These are phyloP conservation scores for Cyberlindnera mycetangii DNA, from an alignment of 805 yeast species.

Conservation along the genomic window DNA sequence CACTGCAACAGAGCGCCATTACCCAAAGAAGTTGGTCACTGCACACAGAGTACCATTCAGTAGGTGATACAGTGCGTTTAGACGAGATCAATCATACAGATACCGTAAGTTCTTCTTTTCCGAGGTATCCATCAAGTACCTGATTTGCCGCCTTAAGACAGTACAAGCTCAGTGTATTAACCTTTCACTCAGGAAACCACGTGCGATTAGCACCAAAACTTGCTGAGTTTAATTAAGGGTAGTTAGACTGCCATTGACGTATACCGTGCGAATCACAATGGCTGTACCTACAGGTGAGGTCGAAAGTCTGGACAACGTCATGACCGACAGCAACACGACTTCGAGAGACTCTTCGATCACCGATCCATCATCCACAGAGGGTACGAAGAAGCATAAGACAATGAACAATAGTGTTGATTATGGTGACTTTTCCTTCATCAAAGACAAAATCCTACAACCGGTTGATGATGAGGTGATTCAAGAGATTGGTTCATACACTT, in stretches of 20 bases:
- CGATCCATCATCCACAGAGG: slow-evolving; percentile 3
- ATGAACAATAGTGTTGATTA: slow-evolving; percentile 4
- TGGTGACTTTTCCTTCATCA: slow-evolving; percentile 17
- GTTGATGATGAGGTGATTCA: slow-evolving; percentile 31
- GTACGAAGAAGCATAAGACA: slow-evolving; percentile 10
- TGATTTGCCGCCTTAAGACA: background rate
- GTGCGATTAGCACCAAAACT: background rate
- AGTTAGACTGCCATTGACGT: background rate
- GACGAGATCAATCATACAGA: no score
- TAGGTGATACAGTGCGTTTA: no score
- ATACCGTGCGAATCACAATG: background rate
- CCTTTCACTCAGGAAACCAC: background rate
- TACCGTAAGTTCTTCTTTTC: no score
- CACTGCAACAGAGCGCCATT: background rate
- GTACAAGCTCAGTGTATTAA: background rate
- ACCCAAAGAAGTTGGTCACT: background rate
- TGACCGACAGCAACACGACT: slow-evolving; percentile 7
- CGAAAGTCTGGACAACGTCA: slow-evolving; percentile 3
- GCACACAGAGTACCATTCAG: no score
- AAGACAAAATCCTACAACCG: slow-evolving; percentile 23
- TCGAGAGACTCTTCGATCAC: slow-evolving; percentile 3
- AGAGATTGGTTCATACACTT: slow-evolving; percentile 34
- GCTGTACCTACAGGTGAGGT: background rate
- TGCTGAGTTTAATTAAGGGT: background rate
- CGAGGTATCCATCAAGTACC: background rate